Evolutionary conservation across 371 early-diverging fungal species (phyloP).

Genomic region (Nematocida sp.): DNA sequence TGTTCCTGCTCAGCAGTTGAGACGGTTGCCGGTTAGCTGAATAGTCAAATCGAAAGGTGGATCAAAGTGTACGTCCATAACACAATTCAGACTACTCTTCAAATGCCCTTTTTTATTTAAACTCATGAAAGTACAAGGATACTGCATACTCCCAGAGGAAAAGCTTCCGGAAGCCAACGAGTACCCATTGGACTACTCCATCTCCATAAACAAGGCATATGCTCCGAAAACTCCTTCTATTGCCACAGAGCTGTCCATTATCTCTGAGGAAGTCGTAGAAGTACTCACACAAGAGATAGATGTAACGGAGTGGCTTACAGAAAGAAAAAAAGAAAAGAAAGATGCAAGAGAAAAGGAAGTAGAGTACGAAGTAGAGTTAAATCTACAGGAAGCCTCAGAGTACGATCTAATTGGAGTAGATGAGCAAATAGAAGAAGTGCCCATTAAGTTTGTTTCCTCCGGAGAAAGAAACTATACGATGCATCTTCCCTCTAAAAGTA

Average conservation of each 20-base stretch:
- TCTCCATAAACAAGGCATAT: neutral
- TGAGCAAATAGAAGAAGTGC: neutral
- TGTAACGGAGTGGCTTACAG: neutral
- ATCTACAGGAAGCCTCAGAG: neutral
- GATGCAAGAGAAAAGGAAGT: neutral
- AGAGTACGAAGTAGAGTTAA: neutral
- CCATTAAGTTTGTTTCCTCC: neutral
- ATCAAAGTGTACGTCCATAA: slow-evolving; percentile 40
- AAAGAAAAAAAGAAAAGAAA: neutral
- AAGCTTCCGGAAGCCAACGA: neutral
- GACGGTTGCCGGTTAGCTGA: slow-evolving; percentile 56
- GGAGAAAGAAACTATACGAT: neutral
- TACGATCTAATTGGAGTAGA: neutral
- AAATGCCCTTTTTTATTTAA: slow-evolving; percentile 46
- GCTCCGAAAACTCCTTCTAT: neutral
- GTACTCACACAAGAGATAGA: neutral
- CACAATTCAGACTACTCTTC: slow-evolving; percentile 59
- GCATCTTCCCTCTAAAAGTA: neutral
- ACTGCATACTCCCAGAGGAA: neutral
- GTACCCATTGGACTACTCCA: neutral
- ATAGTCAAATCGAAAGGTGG: slow-evolving; percentile 59
- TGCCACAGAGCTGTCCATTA: too few species aligned
- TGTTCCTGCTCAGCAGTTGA: slow-evolving; percentile 28
- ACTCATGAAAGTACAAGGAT: neutral
- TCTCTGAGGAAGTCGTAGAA: neutral